Evolutionary conservation across 768 basidiomycete species (phyloP).

Genomic region (Suillus occidentalis): DNA sequence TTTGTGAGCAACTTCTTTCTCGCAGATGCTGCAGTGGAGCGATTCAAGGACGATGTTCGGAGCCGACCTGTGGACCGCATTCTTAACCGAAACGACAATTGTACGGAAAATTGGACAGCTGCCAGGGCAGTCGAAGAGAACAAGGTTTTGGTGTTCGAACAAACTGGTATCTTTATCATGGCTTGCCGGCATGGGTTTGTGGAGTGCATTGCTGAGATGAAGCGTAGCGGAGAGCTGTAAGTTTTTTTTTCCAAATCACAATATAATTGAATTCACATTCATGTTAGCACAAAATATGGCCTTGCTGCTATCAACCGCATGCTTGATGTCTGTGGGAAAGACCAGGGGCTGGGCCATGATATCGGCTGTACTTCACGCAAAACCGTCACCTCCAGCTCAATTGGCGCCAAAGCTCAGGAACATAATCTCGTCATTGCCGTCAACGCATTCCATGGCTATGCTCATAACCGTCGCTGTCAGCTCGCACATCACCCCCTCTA

Average conservation of each 20-base stretch:
- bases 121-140: conserved; percentile 24
- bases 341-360: too few species aligned
- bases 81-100: conserved; percentile 4
- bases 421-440: too few species aligned
- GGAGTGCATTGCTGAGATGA: conserved; percentile 33
- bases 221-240: conserved; percentile 37
- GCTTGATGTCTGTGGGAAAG: conserved; percentile 20
- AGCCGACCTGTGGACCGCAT: not conserved
- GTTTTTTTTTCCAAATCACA: conserved; percentile 12
- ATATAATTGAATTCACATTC: not conserved
- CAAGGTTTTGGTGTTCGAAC: conserved; percentile 36
- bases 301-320: conserved; percentile 20
- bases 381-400: too few species aligned
- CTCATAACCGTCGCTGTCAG: too few species aligned
- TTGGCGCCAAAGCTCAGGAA: too few species aligned
- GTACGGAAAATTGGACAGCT: conserved; percentile 36
- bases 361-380: too few species aligned
- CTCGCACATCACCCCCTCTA: too few species aligned
- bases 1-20: conserved; percentile 30
- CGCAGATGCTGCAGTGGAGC: conserved; percentile 24
- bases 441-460: too few species aligned
- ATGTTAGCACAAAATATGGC: conserved; percentile 1
- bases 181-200: conserved; percentile 37
- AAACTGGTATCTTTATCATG: conserved; percentile 38
- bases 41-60: conserved; percentile 17